These are phyloP conservation scores for Geoglossum cookeanum DNA, from an alignment of 2,329 filamentous ascomycete genomes.

Conservation along the genomic window DNA sequence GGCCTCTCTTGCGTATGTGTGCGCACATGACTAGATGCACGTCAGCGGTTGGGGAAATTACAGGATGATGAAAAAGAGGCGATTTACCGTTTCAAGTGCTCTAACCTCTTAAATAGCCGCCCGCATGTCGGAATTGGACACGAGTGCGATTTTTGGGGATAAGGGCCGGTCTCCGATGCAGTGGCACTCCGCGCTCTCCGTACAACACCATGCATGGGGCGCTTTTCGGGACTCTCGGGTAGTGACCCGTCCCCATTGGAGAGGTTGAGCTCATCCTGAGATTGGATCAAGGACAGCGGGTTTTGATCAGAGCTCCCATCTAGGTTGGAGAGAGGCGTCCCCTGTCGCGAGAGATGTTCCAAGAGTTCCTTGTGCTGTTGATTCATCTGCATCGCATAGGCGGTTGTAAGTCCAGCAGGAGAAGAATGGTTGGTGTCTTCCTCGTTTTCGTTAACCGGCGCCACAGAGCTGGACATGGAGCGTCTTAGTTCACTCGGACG, in stretches of 20 bases:
- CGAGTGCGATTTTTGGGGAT: slow-evolving; percentile 94
- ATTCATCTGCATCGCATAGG: slow-evolving; percentile 40
- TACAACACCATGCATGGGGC: slow-evolving; percentile 44
- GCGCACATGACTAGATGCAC: slow-evolving; percentile 63
- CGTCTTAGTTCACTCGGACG: slow-evolving; percentile 78
- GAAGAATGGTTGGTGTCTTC: slow-evolving; percentile 29
- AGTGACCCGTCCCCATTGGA: slow-evolving; percentile 35
- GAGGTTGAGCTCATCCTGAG: slow-evolving; percentile 48
- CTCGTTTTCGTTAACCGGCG: slow-evolving; percentile 61
- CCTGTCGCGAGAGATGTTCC: slow-evolving; percentile 61
- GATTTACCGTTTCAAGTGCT: slow-evolving; percentile 95
- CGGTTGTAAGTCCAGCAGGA: background rate
- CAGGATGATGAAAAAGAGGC: slow-evolving; percentile 14
- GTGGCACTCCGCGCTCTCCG: slow-evolving; percentile 86
- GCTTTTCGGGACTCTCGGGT: slow-evolving; percentile 31
- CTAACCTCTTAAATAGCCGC: slow-evolving; percentile 92
- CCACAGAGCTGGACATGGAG: slow-evolving; percentile 75
- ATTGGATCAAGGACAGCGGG: slow-evolving; percentile 30
- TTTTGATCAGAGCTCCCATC: slow-evolving; percentile 52
- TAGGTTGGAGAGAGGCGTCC: slow-evolving; percentile 49
- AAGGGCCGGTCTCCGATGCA: slow-evolving; percentile 89
- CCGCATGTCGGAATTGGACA: slow-evolving; percentile 98
- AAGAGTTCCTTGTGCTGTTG: slow-evolving; percentile 68
- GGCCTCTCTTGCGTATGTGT: slow-evolving; percentile 98
- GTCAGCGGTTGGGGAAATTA: slow-evolving; percentile 7